Evolutionary conservation across 345 rosid species (phyloP), one percentile per base, ranked within the genome.

Genomic region (Salix exigua): DNA sequence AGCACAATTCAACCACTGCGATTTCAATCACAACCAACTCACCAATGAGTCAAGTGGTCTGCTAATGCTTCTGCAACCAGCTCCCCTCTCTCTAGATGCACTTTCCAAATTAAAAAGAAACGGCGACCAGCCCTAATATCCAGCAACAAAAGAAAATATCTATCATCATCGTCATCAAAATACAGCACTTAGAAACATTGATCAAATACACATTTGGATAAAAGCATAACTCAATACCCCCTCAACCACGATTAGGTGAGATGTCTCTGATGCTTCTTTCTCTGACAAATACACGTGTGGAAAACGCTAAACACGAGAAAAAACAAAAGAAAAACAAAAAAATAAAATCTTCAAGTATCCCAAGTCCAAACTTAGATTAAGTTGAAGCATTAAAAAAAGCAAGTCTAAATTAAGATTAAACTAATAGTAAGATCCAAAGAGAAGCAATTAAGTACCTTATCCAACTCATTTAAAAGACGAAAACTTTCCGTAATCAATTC

Each of bases 401-500:
- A 66, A 23, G 26, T 19, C 42, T 6, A 42, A 61, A 70, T n/a
- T 61, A 46, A 46, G 76, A 75, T n/a, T 6, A 73, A 75, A 58
- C 26, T 35, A 23, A n/a, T 2, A 31, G 6, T 7, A n/a, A 17
- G 35, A 19, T 11, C 31, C 26, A 28, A 19, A 70, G 26, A 67
- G 9, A 69, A 7, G 28, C 55, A 72, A 75, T 8, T 6, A 2
- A 14, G 62, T 63, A 93, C 96, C 94, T 83, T 74, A 72, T 90
- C 88, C 66, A 96, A 71, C 65, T 91, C 92, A 21, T 62, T 84
- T 80, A 93, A 84, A 79, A 96, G 98, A 73, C 85, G 88, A 75
- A 74, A 91, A 85, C 99, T 96, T 60, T 88, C 74, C 80, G 89
- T 82, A 17, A 91, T 80, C 71, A 93, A 81, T 70, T 95, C 97